These are phyloP conservation scores for Conoideocrella luteorostrata DNA, from an alignment of 2,329 filamentous ascomycete genomes.

Conservation along the genomic window DNA sequence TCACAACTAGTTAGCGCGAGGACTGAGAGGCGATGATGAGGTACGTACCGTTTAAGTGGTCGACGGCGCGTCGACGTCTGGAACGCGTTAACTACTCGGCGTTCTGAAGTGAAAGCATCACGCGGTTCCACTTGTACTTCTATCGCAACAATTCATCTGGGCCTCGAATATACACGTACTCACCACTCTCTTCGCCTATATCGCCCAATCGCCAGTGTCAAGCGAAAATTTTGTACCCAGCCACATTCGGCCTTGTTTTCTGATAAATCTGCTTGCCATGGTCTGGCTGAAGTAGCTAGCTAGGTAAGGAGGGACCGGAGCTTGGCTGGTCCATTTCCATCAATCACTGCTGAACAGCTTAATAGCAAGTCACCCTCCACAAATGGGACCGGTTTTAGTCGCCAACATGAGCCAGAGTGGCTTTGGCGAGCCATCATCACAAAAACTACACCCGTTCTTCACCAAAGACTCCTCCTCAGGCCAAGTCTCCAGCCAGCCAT, in stretches of 20 bases:
- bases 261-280: slow-evolving; percentile 3
- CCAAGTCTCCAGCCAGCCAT: not conserved
- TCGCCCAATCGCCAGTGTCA: not conserved
- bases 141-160: not conserved
- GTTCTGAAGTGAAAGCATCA: not conserved
- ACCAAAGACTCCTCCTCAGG: slow-evolving; percentile 18
- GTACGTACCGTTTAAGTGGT: slow-evolving; percentile 14
- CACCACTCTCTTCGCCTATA: too few relatives aligned
- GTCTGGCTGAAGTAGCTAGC: not conserved
- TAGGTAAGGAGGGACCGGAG: too few relatives aligned
- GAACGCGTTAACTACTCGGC: slow-evolving; percentile 3
- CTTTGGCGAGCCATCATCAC: slow-evolving; percentile 26
- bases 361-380: not conserved
- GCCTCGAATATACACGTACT: too few relatives aligned
- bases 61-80: slow-evolving; percentile 7
- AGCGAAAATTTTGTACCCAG: too few relatives aligned
- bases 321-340: not conserved
- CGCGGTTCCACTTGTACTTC: not conserved
- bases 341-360: not conserved
- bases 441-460: slow-evolving; percentile 53
- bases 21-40: not conserved
- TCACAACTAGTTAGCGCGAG: slow-evolving; percentile 2
- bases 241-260: too few relatives aligned
- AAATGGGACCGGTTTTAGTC: slow-evolving; percentile 37
- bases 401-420: slow-evolving; percentile 39